phyloP scores from a whole-genome alignment of 2,329 filamentous ascomycete genomes.

The Colletotrichum sp. region DNA sequence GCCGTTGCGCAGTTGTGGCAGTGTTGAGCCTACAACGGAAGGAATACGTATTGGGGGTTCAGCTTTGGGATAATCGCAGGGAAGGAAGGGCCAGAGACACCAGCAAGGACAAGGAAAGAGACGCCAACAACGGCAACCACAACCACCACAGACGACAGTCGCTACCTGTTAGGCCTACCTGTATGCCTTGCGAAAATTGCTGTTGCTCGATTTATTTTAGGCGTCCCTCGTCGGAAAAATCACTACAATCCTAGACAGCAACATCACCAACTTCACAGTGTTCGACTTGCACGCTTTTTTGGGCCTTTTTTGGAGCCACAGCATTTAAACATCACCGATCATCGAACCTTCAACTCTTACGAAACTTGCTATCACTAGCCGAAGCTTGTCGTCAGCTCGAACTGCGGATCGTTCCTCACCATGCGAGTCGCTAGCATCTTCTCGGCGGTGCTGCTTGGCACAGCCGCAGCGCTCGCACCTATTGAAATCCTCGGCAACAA shows the following conservation, averaged over 20 bases:
- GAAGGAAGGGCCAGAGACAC: not conserved
- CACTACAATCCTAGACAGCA: not conserved
- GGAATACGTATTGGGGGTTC: not conserved
- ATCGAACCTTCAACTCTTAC: not conserved
- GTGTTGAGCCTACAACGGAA: not conserved
- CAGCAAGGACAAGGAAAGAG: not conserved
- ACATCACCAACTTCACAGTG: not conserved
- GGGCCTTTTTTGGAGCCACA: not conserved
- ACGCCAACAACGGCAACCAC: not conserved
- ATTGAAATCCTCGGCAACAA: conserved; percentile 73
- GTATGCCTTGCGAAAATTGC: not conserved
- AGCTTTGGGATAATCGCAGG: not conserved
- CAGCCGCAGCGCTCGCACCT: conserved; percentile 48
- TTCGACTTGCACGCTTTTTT: not conserved
- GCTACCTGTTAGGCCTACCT: not conserved
- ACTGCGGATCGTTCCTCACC: not conserved
- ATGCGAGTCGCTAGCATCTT: conserved; percentile 44
- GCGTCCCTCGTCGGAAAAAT: not conserved
- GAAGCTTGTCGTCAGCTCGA: not conserved
- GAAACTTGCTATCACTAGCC: not conserved
- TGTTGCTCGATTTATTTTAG: not conserved
- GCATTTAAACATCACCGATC: not conserved
- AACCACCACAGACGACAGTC: not conserved
- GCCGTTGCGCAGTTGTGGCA: not conserved
- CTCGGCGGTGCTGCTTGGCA: conserved; percentile 38